phyloP scores from a whole-genome alignment of 495 filamentous ascomycete genomes.

The Penicillium coprophilum region DNA sequence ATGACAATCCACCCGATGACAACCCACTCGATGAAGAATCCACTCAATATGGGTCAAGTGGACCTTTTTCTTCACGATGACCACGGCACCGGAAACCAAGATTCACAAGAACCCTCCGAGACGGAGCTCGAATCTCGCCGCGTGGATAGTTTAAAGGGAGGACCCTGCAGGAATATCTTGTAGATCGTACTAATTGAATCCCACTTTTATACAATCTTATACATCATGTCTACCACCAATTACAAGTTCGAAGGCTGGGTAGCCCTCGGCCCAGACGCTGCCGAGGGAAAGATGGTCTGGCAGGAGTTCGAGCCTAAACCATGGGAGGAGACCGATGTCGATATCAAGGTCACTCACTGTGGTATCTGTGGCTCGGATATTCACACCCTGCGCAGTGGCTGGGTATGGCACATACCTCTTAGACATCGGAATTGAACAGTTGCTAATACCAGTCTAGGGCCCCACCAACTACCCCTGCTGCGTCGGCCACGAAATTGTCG shows the following conservation, averaged over 20 bases:
- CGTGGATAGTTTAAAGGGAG: conserved; percentile 13
- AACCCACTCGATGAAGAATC: background rate
- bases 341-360: conserved; percentile 39
- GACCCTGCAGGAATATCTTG: background rate
- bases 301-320: conserved; percentile 71
- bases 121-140: background rate
- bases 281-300: conserved; percentile 74
- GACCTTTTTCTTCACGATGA: background rate
- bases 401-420: conserved; percentile 42
- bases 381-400: conserved; percentile 73
- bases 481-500: conserved; percentile 86
- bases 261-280: conserved; percentile 51
- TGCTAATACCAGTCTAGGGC: conserved; percentile 27
- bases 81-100: background rate
- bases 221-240: conserved; percentile 26
- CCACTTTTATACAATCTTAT: background rate
- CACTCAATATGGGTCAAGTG: conserved; percentile 13
- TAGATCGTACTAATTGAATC: background rate
- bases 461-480: conserved; percentile 68
- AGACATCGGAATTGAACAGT: background rate
- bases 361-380: conserved; percentile 57
- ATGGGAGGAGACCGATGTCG: conserved; percentile 72
- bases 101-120: conserved; percentile 6
- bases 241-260: conserved; percentile 82
- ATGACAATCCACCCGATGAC: conserved; percentile 18